Conservation (phyloP, 306 rosid species). For the Citrullus colocynthis region DNA sequence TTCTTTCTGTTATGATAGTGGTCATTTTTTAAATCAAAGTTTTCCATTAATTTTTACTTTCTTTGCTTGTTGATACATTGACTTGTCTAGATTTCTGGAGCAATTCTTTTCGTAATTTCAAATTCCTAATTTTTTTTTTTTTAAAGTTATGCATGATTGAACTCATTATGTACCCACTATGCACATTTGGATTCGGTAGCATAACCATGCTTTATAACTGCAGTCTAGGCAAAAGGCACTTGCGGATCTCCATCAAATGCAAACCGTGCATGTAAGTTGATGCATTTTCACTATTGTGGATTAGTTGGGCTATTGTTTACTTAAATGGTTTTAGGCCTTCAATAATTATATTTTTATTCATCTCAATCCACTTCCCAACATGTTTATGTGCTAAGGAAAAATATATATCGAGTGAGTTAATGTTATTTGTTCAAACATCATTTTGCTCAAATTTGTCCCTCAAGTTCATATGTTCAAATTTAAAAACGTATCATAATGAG, state of each 20-base stretch:
- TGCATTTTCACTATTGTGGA: background rate
- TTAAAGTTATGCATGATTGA: background rate
- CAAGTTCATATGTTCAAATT: background rate
- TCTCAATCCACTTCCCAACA: background rate
- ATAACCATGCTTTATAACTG: slow-evolving; percentile 13
- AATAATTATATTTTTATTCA: slow-evolving; percentile 6
- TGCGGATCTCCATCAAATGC: slow-evolving; percentile 85
- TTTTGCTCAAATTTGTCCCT: background rate
- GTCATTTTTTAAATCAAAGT: background rate
- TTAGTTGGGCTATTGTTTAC: background rate
- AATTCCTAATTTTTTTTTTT: background rate
- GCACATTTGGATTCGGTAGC: background rate
- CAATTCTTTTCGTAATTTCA: background rate
- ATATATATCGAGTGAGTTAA: background rate
- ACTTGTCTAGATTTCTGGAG: background rate
- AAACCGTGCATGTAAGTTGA: slow-evolving; percentile 57
- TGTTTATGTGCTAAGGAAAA: background rate
- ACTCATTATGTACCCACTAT: background rate
- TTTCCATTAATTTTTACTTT: background rate
- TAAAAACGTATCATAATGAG: background rate
- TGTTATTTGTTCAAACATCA: background rate
- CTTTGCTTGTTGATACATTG: background rate
- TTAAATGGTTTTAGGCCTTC: background rate
- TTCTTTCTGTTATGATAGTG: background rate
- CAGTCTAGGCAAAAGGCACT: slow-evolving; percentile 98